Evolutionary conservation across 2,329 filamentous ascomycete genomes (phyloP).

Genomic region (Thielaviopsis musarum): DNA sequence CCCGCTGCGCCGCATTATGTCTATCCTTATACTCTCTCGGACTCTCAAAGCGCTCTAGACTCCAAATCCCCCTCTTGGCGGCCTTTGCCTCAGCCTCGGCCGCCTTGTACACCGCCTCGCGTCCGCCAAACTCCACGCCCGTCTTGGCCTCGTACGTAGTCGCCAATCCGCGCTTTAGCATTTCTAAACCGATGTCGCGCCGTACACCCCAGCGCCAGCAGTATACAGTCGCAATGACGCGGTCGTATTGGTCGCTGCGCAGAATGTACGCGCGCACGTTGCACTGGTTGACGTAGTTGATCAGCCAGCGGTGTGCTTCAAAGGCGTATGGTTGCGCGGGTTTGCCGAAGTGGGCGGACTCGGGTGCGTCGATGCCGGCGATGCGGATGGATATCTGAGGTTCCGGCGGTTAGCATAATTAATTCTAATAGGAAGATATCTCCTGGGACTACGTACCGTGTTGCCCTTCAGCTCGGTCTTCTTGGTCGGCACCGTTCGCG

Average conservation of each 20-base stretch:
- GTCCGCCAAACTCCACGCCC: constrained; percentile 73
- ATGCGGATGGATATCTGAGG: constrained; percentile 68
- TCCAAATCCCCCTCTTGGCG: constrained; percentile 60
- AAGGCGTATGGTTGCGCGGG: constrained; percentile 69
- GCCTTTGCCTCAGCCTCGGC: constrained; percentile 51
- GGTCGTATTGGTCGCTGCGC: constrained; percentile 78
- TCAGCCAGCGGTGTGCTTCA: constrained; percentile 74
- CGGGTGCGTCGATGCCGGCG: constrained; percentile 85
- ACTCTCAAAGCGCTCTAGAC: constrained; percentile 54
- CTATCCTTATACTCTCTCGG: constrained; percentile 70
- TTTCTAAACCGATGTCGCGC: constrained; percentile 72
- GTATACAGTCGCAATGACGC: constrained; percentile 73
- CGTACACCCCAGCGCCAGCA: constrained; percentile 52
- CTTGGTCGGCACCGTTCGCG: constrained; percentile 54
- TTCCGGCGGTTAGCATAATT: background rate
- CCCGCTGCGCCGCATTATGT: constrained; percentile 4
- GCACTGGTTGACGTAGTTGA: constrained; percentile 48
- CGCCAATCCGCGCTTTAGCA: constrained; percentile 71
- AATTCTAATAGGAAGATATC: too few relatives aligned
- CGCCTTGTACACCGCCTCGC: constrained; percentile 44
- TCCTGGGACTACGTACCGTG: constrained; percentile 42
- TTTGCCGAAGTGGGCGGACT: constrained; percentile 80
- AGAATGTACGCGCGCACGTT: constrained; percentile 72
- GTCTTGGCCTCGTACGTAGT: constrained; percentile 88
- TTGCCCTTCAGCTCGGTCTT: constrained; percentile 55